Evolutionary conservation across 805 yeast genomes (phyloP).

Genomic region (Metschnikowia cubensis): DNA sequence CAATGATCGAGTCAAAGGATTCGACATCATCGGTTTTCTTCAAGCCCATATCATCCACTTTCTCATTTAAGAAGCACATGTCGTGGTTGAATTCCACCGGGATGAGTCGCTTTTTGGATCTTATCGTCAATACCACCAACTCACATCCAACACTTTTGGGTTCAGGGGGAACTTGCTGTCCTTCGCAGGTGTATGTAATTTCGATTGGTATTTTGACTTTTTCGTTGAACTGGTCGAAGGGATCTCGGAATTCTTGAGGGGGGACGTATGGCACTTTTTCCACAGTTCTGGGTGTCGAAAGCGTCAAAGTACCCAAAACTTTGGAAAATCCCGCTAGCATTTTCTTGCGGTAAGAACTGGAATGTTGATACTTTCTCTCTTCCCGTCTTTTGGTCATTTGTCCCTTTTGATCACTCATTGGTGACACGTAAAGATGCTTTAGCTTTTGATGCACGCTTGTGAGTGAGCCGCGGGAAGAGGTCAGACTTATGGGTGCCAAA

Average conservation of each 20-base stretch:
- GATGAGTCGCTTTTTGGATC: slow-evolving; percentile 32
- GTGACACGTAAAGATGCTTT: slow-evolving; percentile 30
- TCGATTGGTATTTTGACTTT: slow-evolving; percentile 32
- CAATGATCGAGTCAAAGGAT: slow-evolving; percentile 32
- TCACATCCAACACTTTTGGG: slow-evolving; percentile 33
- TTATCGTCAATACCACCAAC: slow-evolving; percentile 32
- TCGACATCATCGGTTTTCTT: slow-evolving; percentile 19
- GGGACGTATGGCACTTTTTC: slow-evolving; percentile 30
- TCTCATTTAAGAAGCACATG: slow-evolving; percentile 34
- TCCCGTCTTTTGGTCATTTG: slow-evolving; percentile 14
- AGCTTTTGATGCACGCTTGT: slow-evolving; percentile 18
- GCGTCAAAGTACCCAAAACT: slow-evolving; percentile 29
- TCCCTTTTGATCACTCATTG: slow-evolving; percentile 19
- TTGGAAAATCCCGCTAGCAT: slow-evolving; percentile 30
- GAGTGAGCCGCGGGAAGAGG: slow-evolving; percentile 10
- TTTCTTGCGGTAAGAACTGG: slow-evolving; percentile 32
- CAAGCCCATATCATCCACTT: slow-evolving; percentile 24
- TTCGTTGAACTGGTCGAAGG: slow-evolving; percentile 12
- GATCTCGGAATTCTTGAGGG: slow-evolving; percentile 26
- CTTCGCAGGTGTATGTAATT: slow-evolving; percentile 23
- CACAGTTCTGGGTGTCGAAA: slow-evolving; percentile 32
- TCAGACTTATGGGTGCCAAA: slow-evolving; percentile 12
- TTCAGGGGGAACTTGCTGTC: slow-evolving; percentile 24
- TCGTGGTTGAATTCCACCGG: slow-evolving; percentile 41
- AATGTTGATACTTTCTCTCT: slow-evolving; percentile 28